Percentiles rank a stretch among this genome's conserved stretches.
Conservation (phyloP, 257 asterid genomes). For the Nicotiana tabacum region DNA sequence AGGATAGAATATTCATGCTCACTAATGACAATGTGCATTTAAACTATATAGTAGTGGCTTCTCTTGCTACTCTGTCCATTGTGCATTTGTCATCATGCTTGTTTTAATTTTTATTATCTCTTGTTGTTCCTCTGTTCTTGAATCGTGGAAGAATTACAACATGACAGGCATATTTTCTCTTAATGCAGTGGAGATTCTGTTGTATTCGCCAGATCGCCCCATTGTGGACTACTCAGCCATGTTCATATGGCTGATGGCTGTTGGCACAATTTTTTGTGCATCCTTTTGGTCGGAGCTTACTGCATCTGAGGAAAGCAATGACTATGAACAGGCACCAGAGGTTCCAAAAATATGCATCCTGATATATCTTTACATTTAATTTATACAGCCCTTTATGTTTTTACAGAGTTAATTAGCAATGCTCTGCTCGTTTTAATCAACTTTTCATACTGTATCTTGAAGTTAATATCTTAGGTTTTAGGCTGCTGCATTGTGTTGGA, state of each 20-base stretch:
- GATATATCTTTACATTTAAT: not conserved
- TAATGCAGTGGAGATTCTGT: constrained; percentile 73
- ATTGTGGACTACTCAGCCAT: constrained; percentile 72
- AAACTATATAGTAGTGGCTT: not conserved
- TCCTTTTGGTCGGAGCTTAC: constrained; percentile 85
- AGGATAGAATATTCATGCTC: not conserved
- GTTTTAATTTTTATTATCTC: not conserved
- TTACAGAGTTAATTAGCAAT: not conserved
- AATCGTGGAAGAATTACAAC: not conserved
- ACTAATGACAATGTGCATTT: not conserved
- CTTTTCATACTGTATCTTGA: constrained; percentile 1
- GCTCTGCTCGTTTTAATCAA: not conserved
- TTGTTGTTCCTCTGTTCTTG: not conserved
- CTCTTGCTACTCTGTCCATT: not conserved
- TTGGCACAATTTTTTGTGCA: constrained; percentile 78
- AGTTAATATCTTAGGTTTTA: not conserved
- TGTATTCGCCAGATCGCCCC: constrained; percentile 88
- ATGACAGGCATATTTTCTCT: constrained; percentile 12
- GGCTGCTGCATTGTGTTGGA: not conserved
- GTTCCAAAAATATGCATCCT: constrained; percentile 5
- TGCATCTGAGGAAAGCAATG: constrained; percentile 51
- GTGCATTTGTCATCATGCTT: not conserved
- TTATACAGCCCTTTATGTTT: not conserved
- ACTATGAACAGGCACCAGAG: constrained; percentile 59
- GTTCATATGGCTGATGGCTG: constrained; percentile 91